Base-by-base conservation (phyloP, 2,329 filamentous ascomycete genomes). In the Venturia carpophila region DNA sequence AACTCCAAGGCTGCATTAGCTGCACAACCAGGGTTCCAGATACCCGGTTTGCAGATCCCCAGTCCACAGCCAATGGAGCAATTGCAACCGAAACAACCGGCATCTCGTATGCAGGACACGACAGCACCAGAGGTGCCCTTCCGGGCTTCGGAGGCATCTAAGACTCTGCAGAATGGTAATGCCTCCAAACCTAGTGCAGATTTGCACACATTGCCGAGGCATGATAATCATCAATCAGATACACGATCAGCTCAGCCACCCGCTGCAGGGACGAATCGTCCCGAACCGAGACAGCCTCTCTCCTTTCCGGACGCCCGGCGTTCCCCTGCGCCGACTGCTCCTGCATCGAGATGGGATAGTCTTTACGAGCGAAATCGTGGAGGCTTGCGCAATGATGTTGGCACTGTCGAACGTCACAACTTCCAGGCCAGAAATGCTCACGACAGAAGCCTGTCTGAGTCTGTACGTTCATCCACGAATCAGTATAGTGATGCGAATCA, bases 251-350 rank as follows among this genome's bases (percentile, higher is more conserved):
- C 52, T 58, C 52, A 58, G 17, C 52, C 52, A 58, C 30, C 52
- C 52, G 52, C 52, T 58, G 52, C 30, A 58, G 52, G 52, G 52
- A 39, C 52, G 30, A 58, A n/a, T 58, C 52, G 30, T 58, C 52
- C 52, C 52, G 52, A 58, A 58, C 30, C 52, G 27, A 58, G 17
- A 58, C 52, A 19, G 30, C 27, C 17, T 37, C 15, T 37, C 30
- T 27, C 30, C 30, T 37, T 37, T n/a, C n/a, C 13, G 17, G 27
- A 58, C 9, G 30, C 52, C n/a, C 52, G 30, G 30, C 30, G 30
- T 58, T 58, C 52, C 37, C 30, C 52, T 58, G 52, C 15, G 21
- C 24, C 60, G 7, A 61, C 37, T 21, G 60, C 42, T 61, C 19
- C 60, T 61, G 6, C 39, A 27, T 42, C 37, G 60, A 27, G 37